Conservation (phyloP, 179 eudicot genomes). For the Vitellaria paradoxa region DNA sequence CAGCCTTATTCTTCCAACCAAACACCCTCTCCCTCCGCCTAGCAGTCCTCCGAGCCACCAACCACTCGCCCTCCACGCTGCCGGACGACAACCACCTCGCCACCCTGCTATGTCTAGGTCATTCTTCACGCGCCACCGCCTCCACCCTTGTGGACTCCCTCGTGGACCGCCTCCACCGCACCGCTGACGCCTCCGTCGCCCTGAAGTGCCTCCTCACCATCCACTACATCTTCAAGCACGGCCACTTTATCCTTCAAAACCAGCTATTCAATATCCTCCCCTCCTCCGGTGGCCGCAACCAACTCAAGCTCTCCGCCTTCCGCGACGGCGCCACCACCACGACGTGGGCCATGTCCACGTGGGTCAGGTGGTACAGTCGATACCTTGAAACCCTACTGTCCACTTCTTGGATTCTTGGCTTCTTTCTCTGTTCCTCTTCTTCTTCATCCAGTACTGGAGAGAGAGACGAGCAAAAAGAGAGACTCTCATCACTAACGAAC, state of each 20-base stretch:
- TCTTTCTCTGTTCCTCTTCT: conserved; percentile 51
- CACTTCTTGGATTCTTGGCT: conserved; percentile 54
- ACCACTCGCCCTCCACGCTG: conserved; percentile 49
- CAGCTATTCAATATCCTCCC: conserved; percentile 69
- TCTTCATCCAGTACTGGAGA: conserved; percentile 17
- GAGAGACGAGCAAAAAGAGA: conserved; percentile 39
- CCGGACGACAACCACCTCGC: conserved; percentile 48
- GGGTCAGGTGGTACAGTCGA: conserved; percentile 77
- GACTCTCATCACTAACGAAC: conserved; percentile 47
- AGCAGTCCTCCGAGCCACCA: conserved; percentile 63
- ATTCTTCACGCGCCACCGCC: conserved; percentile 61
- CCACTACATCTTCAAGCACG: conserved; percentile 71
- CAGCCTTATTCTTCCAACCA: no score
- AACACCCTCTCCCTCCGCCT: no score
- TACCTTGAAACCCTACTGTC: conserved; percentile 68
- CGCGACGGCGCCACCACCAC: conserved; percentile 57
- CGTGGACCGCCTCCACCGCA: conserved; percentile 67
- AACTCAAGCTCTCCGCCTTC: conserved; percentile 77
- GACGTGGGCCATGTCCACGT: conserved; percentile 67
- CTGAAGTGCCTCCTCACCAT: conserved; percentile 61
- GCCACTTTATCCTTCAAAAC: conserved; percentile 83
- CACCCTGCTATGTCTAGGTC: conserved; percentile 53
- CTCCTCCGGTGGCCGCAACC: conserved; percentile 61
- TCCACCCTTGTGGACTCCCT: conserved; percentile 52
- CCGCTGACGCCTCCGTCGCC: conserved; percentile 56